A percentile compares a stretch with the other conserved stretches of the same genome.
Evolutionary conservation across 192 early-diverging fungal species (phyloP).

Genomic region (Coemansia biformis): DNA sequence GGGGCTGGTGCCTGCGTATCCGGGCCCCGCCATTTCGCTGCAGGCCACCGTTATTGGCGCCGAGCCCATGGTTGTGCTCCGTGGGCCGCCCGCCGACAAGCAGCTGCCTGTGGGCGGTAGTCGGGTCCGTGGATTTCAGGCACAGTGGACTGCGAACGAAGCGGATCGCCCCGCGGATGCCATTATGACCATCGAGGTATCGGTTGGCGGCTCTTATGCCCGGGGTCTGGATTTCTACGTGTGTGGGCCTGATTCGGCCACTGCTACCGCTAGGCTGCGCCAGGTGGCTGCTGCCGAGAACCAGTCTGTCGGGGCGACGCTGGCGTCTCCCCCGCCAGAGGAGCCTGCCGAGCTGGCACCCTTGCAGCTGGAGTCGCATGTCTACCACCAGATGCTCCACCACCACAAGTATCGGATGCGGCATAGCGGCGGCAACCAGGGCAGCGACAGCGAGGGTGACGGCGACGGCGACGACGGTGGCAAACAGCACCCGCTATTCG

Average conservation of each 20-base stretch:
- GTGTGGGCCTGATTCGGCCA: too few species aligned
- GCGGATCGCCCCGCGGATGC: too few species aligned
- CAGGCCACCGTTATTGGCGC: slow-evolving; percentile 1
- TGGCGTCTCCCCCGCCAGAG: slow-evolving; percentile 1
- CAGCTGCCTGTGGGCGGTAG: neutral
- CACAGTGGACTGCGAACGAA: neutral
- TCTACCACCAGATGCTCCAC: slow-evolving; percentile 29
- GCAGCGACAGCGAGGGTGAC: neutral
- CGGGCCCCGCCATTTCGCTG: slow-evolving; percentile 1
- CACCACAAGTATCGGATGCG: slow-evolving; percentile 13
- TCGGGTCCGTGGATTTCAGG: neutral
- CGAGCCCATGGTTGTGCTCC: neutral
- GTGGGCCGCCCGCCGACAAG: neutral
- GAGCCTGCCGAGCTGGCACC: neutral
- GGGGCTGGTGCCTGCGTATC: slow-evolving; percentile 25
- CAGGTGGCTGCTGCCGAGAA: too few species aligned
- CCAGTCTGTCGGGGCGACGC: neutral
- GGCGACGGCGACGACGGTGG: slow-evolving; percentile 3
- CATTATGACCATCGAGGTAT: too few species aligned
- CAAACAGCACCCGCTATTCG: slow-evolving; percentile 34
- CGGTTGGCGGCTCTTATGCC: too few species aligned
- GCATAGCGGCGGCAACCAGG: neutral
- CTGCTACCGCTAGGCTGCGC: too few species aligned
- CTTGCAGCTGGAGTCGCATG: slow-evolving; percentile 11
- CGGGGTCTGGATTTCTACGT: neutral